Conservation (phyloP, 1,139 yeast genomes). For the Geotrichum bryndzae region DNA sequence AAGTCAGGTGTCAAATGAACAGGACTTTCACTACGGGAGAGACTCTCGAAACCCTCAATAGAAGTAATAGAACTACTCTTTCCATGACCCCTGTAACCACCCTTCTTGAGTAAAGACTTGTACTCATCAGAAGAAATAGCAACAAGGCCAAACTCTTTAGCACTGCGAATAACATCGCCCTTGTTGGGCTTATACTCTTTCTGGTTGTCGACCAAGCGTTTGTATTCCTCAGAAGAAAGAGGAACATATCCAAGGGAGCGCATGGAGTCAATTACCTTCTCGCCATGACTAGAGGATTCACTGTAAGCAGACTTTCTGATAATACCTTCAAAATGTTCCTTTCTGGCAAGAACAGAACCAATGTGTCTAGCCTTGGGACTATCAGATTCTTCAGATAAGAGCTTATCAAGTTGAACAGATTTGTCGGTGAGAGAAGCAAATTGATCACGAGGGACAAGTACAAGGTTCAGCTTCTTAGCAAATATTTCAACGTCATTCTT, state of each 20-base stretch:
- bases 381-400: conserved; percentile 5
- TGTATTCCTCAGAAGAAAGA: conserved; percentile 36
- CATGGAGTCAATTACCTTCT: conserved; percentile 32
- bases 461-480: conserved; percentile 46
- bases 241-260: conserved; percentile 35
- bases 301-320: conserved; percentile 21
- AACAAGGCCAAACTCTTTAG: conserved; percentile 38
- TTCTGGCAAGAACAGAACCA: conserved; percentile 34
- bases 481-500: conserved; percentile 41
- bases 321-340: conserved; percentile 35
- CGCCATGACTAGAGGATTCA: conserved; percentile 25
- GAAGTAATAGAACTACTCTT: conserved; percentile 20
- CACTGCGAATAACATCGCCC: conserved; percentile 36
- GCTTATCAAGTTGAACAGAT: conserved; percentile 9
- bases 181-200: conserved; percentile 35
- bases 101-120: conserved; percentile 26
- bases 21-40: conserved; percentile 10
- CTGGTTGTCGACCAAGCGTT: conserved; percentile 33
- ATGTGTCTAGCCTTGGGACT: conserved; percentile 19
- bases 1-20: conserved; percentile 2
- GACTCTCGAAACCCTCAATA: conserved; percentile 7
- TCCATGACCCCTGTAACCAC: conserved; percentile 20
- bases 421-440: conserved; percentile 28
- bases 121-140: conserved; percentile 38
- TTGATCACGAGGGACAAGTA: conserved; percentile 45